phyloP scores from a whole-genome alignment of 1,284 basidiomycete species.

The Stygiomarasmius scandens region DNA sequence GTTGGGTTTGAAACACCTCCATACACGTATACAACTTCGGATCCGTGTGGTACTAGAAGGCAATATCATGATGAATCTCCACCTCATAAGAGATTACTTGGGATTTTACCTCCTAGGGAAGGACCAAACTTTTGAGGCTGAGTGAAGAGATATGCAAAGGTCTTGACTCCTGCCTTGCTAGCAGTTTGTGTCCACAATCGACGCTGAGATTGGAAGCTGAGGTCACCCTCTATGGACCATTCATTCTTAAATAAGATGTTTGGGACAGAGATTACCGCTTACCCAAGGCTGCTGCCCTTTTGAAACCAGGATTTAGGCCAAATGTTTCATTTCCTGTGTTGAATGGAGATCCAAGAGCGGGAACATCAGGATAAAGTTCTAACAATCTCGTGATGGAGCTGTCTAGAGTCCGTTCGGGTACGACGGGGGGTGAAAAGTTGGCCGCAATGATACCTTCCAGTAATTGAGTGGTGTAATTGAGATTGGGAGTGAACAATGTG shows the following conservation, averaged over 20 bases:
- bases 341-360: constrained; percentile 51
- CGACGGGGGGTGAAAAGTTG: constrained; percentile 35
- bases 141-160: constrained; percentile 52
- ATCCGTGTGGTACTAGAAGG: constrained; percentile 38
- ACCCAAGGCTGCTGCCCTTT: constrained; percentile 48
- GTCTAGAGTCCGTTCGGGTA: constrained; percentile 23
- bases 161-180: constrained; percentile 40
- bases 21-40: constrained; percentile 45
- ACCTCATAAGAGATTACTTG: not conserved
- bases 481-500: constrained; percentile 36
- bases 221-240: constrained; percentile 38
- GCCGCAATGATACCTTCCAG: constrained; percentile 19
- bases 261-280: not conserved
- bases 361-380: constrained; percentile 50
- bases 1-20: constrained; percentile 28
- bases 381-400: constrained; percentile 34
- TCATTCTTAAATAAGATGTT: not conserved
- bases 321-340: constrained; percentile 54
- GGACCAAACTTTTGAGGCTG: constrained; percentile 35
- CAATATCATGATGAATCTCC: not conserved
- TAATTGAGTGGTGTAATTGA: constrained; percentile 21
- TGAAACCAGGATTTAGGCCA: constrained; percentile 44
- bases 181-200: constrained; percentile 44
- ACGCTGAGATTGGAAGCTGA: constrained; percentile 43
- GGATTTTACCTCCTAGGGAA: constrained; percentile 35